Evolutionary conservation across 352 stramenopile genomes (phyloP).

Genomic region (Phytophthora crassamura): DNA sequence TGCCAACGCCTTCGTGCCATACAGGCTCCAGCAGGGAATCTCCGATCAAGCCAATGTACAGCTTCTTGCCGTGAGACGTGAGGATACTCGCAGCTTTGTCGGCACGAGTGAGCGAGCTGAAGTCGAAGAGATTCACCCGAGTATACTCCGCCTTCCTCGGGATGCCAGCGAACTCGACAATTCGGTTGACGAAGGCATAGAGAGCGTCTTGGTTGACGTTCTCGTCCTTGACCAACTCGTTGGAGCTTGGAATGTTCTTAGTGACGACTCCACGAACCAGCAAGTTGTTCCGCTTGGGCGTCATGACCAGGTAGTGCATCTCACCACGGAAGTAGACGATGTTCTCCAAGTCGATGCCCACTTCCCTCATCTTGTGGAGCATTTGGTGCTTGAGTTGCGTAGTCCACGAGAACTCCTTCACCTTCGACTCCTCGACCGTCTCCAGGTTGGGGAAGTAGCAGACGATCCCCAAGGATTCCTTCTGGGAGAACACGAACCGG

Average conservation of each 20-base stretch:
- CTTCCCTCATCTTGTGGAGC: slow-evolving; percentile 64
- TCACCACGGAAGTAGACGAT: slow-evolving; percentile 79
- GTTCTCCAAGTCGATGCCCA: slow-evolving; percentile 76
- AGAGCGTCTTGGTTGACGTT: slow-evolving; percentile 54
- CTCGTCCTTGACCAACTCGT: slow-evolving; percentile 52
- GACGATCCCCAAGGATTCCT: slow-evolving; percentile 78
- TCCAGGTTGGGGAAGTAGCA: slow-evolving; percentile 77
- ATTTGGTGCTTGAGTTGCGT: slow-evolving; percentile 77
- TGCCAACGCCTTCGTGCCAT: slow-evolving; percentile 74
- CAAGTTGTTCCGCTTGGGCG: slow-evolving; percentile 64
- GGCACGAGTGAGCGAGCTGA: slow-evolving; percentile 68
- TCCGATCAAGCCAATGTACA: slow-evolving; percentile 69
- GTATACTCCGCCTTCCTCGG: slow-evolving; percentile 52
- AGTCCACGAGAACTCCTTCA: slow-evolving; percentile 80
- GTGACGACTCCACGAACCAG: slow-evolving; percentile 58
- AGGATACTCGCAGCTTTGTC: slow-evolving; percentile 62
- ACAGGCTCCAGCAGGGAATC: slow-evolving; percentile 77
- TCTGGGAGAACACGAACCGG: slow-evolving; percentile 73
- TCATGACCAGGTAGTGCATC: slow-evolving; percentile 87
- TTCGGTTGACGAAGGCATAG: slow-evolving; percentile 53
- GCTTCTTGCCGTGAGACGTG: slow-evolving; percentile 55
- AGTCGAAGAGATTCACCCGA: slow-evolving; percentile 73
- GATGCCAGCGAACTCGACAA: slow-evolving; percentile 66
- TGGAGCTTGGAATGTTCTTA: slow-evolving; percentile 55
- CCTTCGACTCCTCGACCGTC: slow-evolving; percentile 65